phyloP scores from a whole-genome alignment of 148 eudicot genomes.

The Diospyros lotus region DNA sequence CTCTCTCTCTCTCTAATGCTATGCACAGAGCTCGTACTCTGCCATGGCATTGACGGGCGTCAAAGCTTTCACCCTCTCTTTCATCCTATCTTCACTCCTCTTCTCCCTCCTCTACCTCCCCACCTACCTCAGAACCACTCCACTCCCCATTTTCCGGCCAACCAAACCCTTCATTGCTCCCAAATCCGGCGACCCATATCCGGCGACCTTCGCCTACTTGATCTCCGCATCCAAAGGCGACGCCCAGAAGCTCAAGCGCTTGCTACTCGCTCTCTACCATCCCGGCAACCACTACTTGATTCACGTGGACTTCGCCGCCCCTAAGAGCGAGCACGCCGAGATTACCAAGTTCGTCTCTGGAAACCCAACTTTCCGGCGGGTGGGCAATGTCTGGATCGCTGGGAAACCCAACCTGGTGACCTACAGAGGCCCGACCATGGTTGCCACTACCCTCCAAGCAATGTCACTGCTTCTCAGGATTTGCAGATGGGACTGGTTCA shows the following conservation, averaged over 20 bases:
- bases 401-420: slow-evolving; percentile 76
- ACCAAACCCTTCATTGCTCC: slow-evolving; percentile 21
- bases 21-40: not conserved
- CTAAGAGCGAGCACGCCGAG: slow-evolving; percentile 50
- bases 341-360: slow-evolving; percentile 50
- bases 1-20: slow-evolving; percentile 1
- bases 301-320: slow-evolving; percentile 69
- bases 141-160: slow-evolving; percentile 20
- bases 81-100: slow-evolving; percentile 42
- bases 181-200: slow-evolving; percentile 30
- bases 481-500: slow-evolving; percentile 87
- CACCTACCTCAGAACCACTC: slow-evolving; percentile 30
- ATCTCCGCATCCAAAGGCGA: slow-evolving; percentile 86
- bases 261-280: slow-evolving; percentile 62
- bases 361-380: slow-evolving; percentile 37
- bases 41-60: slow-evolving; percentile 36
- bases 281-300: slow-evolving; percentile 79
- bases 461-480: slow-evolving; percentile 63
- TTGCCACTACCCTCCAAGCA: slow-evolving; percentile 75
- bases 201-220: slow-evolving; percentile 78
- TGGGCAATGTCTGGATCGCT: slow-evolving; percentile 84
- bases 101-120: slow-evolving; percentile 49
- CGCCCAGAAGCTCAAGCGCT: slow-evolving; percentile 48
- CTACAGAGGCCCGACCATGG: slow-evolving; percentile 92
- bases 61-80: slow-evolving; percentile 35